phyloP scores from a whole-genome alignment of 495 filamentous ascomycete genomes.

The Hypoxylon lienhwacheense region DNA sequence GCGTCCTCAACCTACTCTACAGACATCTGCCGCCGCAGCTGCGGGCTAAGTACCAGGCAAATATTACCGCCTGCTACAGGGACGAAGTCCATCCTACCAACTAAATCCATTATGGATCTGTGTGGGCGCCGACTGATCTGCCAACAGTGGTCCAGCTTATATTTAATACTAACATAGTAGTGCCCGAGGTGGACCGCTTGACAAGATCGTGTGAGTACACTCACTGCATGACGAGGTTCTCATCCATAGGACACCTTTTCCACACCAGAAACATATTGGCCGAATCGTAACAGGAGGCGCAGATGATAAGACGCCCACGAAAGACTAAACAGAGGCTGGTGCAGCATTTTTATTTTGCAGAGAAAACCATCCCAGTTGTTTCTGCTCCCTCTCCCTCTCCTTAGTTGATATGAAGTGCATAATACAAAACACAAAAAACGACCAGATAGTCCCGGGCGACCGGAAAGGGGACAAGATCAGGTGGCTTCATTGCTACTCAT shows the following conservation, averaged over 20 bases:
- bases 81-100: slow-evolving; percentile 1
- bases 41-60: slow-evolving; percentile 35
- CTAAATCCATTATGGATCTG: background rate
- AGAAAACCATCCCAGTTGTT: no score
- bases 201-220: slow-evolving; percentile 19
- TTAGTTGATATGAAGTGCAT: no score
- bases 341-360: background rate
- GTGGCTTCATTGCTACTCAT: slow-evolving; percentile 1
- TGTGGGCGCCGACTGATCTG: slow-evolving; percentile 29
- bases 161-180: slow-evolving; percentile 24
- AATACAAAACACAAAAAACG: no score
- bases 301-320: background rate
- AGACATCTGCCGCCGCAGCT: slow-evolving; percentile 43
- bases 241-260: background rate
- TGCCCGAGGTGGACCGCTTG: slow-evolving; percentile 5
- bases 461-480: slow-evolving; percentile 1
- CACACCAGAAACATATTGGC: slow-evolving; percentile 4
- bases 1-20: slow-evolving; percentile 37
- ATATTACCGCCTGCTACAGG: background rate
- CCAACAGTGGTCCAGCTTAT: slow-evolving; percentile 21
- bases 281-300: slow-evolving; percentile 6
- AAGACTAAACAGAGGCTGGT: slow-evolving; percentile 6
- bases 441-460: background rate
- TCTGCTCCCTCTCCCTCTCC: no score
- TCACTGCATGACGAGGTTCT: slow-evolving; percentile 3